Percentiles rank a stretch among this genome's conserved stretches.
phyloP scores from a whole-genome alignment of 2,329 filamentous ascomycete genomes.

The Trichophyton simii region DNA sequence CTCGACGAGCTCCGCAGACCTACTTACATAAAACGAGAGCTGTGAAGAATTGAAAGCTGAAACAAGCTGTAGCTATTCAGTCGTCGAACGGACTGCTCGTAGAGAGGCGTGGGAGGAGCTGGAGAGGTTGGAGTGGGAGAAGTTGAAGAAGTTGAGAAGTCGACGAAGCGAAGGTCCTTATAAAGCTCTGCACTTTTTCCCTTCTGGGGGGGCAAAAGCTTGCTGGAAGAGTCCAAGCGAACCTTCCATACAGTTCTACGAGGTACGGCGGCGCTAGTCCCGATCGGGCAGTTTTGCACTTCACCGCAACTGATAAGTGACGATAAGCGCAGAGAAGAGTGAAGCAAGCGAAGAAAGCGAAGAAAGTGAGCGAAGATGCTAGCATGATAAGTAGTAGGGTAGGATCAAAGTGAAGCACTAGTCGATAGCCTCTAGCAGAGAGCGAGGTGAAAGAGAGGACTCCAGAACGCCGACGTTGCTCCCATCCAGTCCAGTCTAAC shows the following conservation, averaged over 20 bases:
- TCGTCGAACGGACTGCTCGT: constrained; percentile 8
- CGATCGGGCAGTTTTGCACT: not conserved
- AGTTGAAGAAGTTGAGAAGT: constrained; percentile 12
- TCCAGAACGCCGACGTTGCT: not conserved
- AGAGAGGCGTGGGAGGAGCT: constrained; percentile 12
- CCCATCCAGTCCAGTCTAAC: not conserved
- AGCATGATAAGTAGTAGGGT: not conserved
- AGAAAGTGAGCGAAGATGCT: not conserved
- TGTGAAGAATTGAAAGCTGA: constrained; percentile 4
- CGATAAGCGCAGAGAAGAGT: no score
- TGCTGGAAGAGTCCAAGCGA: constrained; percentile 12
- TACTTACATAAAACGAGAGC: constrained; percentile 2
- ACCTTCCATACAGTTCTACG: constrained; percentile 17
- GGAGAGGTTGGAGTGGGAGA: constrained; percentile 13
- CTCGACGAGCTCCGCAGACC: constrained; percentile 8
- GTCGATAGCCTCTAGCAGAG: not conserved
- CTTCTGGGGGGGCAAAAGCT: constrained; percentile 7
- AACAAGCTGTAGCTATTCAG: not conserved
- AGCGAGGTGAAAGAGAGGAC: not conserved
- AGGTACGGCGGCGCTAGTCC: constrained; percentile 6
- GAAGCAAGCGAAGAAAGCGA: not conserved
- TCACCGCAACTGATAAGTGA: not conserved
- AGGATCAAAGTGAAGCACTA: not conserved
- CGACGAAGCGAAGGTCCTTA: constrained; percentile 12
- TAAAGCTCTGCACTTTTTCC: constrained; percentile 10